phyloP scores from a whole-genome alignment of 2,329 filamentous ascomycete genomes.

The Aspergillus quadrilineatus region DNA sequence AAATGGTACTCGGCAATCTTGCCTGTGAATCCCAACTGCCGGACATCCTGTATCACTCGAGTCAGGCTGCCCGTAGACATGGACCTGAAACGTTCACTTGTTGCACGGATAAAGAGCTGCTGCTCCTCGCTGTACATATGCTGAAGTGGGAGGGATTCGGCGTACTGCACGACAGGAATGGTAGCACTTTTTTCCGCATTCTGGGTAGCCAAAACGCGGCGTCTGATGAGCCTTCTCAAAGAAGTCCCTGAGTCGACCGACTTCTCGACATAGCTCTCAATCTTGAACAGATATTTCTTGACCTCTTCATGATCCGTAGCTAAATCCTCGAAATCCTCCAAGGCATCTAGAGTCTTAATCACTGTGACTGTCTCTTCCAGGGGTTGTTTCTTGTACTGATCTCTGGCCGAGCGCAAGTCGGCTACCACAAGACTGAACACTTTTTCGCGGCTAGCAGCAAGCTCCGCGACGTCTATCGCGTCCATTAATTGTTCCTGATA shows the following conservation, averaged over 20 bases:
- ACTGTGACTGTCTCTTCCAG: conserved; percentile 35
- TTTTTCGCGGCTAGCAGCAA: conserved; percentile 33
- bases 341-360: conserved; percentile 38
- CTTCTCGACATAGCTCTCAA: conserved; percentile 37
- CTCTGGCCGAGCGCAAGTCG: conserved; percentile 37
- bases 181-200: conserved; percentile 28
- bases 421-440: conserved; percentile 35
- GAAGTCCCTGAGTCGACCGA: conserved; percentile 32
- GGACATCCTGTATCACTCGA: conserved; percentile 33
- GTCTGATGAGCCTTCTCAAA: conserved; percentile 32
- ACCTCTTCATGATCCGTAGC: conserved; percentile 34
- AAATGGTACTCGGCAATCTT: conserved; percentile 33
- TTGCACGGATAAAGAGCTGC: conserved; percentile 37
- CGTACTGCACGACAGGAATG: conserved; percentile 33
- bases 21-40: conserved; percentile 30
- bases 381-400: conserved; percentile 36
- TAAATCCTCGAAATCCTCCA: conserved; percentile 43
- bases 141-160: conserved; percentile 36
- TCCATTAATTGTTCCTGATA: conserved; percentile 32
- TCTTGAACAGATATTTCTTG: conserved; percentile 36
- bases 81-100: conserved; percentile 33
- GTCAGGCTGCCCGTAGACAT: conserved; percentile 33
- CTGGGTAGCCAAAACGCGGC: conserved; percentile 35
- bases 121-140: conserved; percentile 41
- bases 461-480: conserved; percentile 30